Evolutionary conservation across 2,329 filamentous ascomycete genomes (phyloP).

Genomic region (Verticillium tricorpus): DNA sequence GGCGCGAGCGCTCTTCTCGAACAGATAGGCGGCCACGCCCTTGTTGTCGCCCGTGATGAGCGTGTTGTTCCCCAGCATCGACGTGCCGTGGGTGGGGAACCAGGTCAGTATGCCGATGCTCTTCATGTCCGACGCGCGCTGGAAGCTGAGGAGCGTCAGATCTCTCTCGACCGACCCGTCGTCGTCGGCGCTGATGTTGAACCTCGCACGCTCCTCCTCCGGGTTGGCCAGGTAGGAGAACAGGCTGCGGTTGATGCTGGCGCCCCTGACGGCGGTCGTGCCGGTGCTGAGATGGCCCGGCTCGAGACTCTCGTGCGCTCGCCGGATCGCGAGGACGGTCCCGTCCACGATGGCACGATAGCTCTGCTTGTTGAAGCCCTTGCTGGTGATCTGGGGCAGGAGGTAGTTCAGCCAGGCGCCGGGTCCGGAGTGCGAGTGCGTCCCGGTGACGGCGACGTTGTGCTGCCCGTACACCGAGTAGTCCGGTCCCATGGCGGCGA

Average conservation of each 20-base stretch:
- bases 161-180: conserved; percentile 62
- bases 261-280: conserved; percentile 54
- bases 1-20: conserved; percentile 64
- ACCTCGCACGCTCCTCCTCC: conserved; percentile 62
- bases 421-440: conserved; percentile 85
- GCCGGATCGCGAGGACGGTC: conserved; percentile 70
- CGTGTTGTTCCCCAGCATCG: conserved; percentile 85
- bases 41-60: conserved; percentile 90
- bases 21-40: conserved; percentile 77
- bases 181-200: conserved; percentile 37
- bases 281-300: conserved; percentile 66
- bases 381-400: conserved; percentile 80
- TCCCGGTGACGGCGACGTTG: conserved; percentile 86
- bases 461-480: conserved; percentile 72
- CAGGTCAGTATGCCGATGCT: conserved; percentile 80
- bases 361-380: conserved; percentile 80
- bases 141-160: conserved; percentile 73
- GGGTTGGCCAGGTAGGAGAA: conserved; percentile 85
- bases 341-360: conserved; percentile 86
- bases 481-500: conserved; percentile 62
- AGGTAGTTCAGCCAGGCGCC: conserved; percentile 92
- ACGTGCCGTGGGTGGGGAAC: conserved; percentile 89
- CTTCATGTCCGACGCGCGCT: conserved; percentile 64
- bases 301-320: conserved; percentile 59
- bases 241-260: conserved; percentile 79